phyloP scores from a whole-genome alignment of 495 filamentous ascomycete species.

The Aspergillus coremiiformis region DNA sequence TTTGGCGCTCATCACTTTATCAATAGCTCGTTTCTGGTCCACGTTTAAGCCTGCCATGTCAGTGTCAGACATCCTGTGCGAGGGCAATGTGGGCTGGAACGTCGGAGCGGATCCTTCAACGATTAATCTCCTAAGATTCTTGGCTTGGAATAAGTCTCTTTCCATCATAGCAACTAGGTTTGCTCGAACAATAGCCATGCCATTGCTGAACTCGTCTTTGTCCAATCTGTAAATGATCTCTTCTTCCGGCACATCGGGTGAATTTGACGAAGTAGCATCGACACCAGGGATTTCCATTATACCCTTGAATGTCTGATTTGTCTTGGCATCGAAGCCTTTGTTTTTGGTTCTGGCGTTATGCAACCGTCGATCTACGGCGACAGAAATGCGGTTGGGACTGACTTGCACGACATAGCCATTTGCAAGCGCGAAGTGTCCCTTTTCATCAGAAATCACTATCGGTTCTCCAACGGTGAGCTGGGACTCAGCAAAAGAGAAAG shows the following conservation, averaged over 20 bases:
- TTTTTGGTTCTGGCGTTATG: conserved; percentile 75
- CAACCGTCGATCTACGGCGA: conserved; percentile 80
- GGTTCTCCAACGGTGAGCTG: conserved; percentile 87
- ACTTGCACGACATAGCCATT: conserved; percentile 82
- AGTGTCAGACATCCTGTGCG: conserved; percentile 46
- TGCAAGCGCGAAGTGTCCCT: conserved; percentile 87
- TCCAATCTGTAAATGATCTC: conserved; percentile 75
- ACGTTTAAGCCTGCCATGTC: conserved; percentile 61
- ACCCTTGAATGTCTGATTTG: conserved; percentile 79
- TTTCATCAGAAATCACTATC: conserved; percentile 92
- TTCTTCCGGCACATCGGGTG: conserved; percentile 43
- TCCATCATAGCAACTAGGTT: conserved; percentile 91
- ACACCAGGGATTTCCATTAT: conserved; percentile 79
- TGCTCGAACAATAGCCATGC: conserved; percentile 89
- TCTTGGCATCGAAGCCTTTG: conserved; percentile 61
- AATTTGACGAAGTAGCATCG: conserved; percentile 24
- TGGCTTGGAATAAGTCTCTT: conserved; percentile 63
- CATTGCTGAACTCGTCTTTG: conserved; percentile 97
- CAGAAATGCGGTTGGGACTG: conserved; percentile 63
- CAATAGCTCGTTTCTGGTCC: conserved; percentile 77
- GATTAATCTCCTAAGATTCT: conserved; percentile 66
- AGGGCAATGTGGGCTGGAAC: conserved; percentile 59
- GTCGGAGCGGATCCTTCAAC: conserved; percentile 62
- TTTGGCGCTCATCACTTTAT: conserved; percentile 89
- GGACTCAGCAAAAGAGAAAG: conserved; percentile 81